Base-by-base conservation (phyloP, 495 filamentous ascomycete species). In the Penicillium argentinense region DNA sequence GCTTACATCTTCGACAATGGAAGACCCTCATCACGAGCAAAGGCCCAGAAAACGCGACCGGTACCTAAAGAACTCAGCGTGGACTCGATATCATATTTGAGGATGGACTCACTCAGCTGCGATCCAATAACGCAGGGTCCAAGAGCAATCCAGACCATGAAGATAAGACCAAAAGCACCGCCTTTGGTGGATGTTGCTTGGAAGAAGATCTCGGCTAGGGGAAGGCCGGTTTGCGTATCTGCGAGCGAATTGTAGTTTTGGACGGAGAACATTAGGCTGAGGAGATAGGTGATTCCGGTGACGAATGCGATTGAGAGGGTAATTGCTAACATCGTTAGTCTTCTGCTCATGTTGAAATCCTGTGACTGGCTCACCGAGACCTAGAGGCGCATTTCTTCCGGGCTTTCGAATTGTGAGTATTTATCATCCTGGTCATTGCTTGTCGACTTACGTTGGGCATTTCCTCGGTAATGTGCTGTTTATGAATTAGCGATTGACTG, bases 391-490 rank as follows among this genome's bases (percentile, higher is more conserved):
- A 23, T 68, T 66, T 38, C 51, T 39, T 22, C 60, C 62, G 18
- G 64, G 62, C 62, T 68, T 16, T 5, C 12, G 8, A 5, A 17
- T 7, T 45, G 9, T 54, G 32, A 53, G 27, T 32, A 39, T 13
- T 36, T 7, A 12, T 8, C 19, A 14, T 9, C 67, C 26, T 58
- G 72, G 3, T 6, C 3, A 6, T 8, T 4, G 1, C 2, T 6
- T 1, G 6, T 4, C 19, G 18, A 85, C 85, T 42, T 42, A 65
- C 64, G 46, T 82, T 75, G 0, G 87, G 85, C 27, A 91, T 69
- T 64, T 92, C 88, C 59, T 92, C 88, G 2, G 87, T 83, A 43
- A 92, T 79, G 58, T 92, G 88, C 26, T 84, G 74, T 23, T n/a
- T 11, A 9, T 19, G 34, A 1, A 17, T 52, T 39, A 28, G 24